Conservation (phyloP, 345 rosid genomes). For the Microcos paniculata region DNA sequence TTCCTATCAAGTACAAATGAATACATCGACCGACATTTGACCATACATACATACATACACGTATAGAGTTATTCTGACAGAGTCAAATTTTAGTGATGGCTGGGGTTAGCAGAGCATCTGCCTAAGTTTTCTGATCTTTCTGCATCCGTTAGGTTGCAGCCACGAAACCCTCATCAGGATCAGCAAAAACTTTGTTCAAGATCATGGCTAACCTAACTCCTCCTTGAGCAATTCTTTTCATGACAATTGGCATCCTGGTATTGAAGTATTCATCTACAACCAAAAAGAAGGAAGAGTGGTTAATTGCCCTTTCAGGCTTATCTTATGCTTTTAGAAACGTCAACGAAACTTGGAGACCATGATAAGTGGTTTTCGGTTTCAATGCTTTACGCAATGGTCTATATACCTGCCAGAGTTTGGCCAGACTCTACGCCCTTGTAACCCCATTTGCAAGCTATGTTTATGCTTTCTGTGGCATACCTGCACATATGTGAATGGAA, state of each 20-base stretch:
- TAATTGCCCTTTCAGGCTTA: background rate
- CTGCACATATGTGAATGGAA: constrained; percentile 20
- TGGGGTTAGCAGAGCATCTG: background rate
- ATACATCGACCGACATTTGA: background rate
- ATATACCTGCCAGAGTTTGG: constrained; percentile 63
- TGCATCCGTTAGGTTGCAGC: constrained; percentile 39
- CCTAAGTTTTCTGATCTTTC: background rate
- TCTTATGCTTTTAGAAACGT: background rate
- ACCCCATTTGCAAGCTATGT: constrained; percentile 89
- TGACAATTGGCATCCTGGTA: constrained; percentile 81
- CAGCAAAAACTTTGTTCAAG: constrained; percentile 63
- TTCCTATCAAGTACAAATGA: background rate
- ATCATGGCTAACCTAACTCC: constrained; percentile 89
- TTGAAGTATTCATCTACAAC: constrained; percentile 77
- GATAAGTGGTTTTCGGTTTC: background rate
- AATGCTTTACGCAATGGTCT: constrained; percentile 4
- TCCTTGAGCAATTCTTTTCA: constrained; percentile 92
- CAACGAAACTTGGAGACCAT: background rate
- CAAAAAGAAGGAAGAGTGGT: background rate
- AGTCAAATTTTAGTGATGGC: background rate
- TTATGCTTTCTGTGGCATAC: constrained; percentile 82
- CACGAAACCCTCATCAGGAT: constrained; percentile 37
- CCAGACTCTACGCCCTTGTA: constrained; percentile 73
- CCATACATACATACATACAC: background rate
- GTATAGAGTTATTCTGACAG: background rate